phyloP scores from a whole-genome alignment of 2,329 filamentous ascomycete species.

The Tolypocladium tropicale region DNA sequence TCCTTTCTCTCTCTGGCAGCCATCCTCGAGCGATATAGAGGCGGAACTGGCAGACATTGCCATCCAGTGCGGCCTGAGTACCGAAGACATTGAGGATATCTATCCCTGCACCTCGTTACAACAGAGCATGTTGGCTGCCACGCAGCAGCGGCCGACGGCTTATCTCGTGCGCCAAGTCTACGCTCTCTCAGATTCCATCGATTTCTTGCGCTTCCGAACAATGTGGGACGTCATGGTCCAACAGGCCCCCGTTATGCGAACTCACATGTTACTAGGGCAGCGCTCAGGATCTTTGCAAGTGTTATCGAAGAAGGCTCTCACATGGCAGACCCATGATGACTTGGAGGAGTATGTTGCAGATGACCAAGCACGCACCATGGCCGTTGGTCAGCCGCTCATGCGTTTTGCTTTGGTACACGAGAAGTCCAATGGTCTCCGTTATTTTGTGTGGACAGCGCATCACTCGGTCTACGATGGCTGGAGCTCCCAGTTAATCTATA shows the following conservation, averaged over 20 bases:
- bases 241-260: background rate
- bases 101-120: background rate
- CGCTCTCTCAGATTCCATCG: background rate
- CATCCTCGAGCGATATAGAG: background rate
- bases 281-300: background rate
- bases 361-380: background rate
- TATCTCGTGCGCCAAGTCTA: background rate
- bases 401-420: background rate
- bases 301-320: background rate
- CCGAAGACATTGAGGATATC: background rate
- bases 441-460: background rate
- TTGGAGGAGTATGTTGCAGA: background rate
- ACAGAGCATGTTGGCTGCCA: background rate
- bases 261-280: background rate
- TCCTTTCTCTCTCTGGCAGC: background rate
- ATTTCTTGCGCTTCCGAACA: background rate
- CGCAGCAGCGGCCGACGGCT: background rate
- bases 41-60: background rate
- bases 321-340: background rate
- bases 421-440: background rate
- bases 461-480: background rate
- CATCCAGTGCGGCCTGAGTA: background rate
- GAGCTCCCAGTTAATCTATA: background rate
- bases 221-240: background rate
- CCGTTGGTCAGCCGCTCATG: background rate